phyloP scores from a whole-genome alignment of 495 filamentous ascomycete genomes.

The Daldinia grandis region DNA sequence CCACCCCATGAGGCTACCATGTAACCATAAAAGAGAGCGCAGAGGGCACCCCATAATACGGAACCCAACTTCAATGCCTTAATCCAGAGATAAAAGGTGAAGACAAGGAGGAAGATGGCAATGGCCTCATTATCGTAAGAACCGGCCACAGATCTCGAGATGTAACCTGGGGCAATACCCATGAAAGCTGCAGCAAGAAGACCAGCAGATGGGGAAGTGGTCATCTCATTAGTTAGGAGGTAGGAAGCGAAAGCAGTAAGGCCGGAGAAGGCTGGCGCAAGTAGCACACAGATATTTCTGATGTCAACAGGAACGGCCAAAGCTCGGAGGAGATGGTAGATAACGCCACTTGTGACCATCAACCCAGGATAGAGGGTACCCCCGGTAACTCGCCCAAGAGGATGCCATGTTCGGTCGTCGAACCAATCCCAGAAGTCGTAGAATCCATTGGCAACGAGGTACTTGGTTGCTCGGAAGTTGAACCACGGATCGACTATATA shows the following conservation, averaged over 20 bases:
- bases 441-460: constrained; percentile 94
- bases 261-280: constrained; percentile 95
- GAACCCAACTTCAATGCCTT: constrained; percentile 96
- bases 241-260: constrained; percentile 94
- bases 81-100: constrained; percentile 99
- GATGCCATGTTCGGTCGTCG: constrained; percentile 99
- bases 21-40: constrained; percentile 98
- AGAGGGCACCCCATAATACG: constrained; percentile 92
- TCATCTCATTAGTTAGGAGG: constrained; percentile 96
- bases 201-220: constrained; percentile 87
- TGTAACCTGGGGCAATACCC: constrained; percentile 97
- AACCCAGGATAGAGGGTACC: constrained; percentile 98
- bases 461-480: constrained; percentile 98
- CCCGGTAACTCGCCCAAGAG: constrained; percentile 96
- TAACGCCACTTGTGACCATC: constrained; percentile 98
- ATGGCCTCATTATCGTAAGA: constrained; percentile 99
- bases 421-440: constrained; percentile 99
- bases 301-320: constrained; percentile 97
- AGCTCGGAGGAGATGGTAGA: constrained; percentile 93
- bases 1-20: constrained; percentile 99
- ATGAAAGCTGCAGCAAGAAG: constrained; percentile 95
- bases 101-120: constrained; percentile 97
- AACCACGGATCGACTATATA: constrained; percentile 98
- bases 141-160: constrained; percentile 95
- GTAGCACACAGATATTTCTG: constrained; percentile 96